Evolutionary conservation across 2,329 filamentous ascomycete genomes (phyloP).

Genomic region (Sporothrix euskadiensis): DNA sequence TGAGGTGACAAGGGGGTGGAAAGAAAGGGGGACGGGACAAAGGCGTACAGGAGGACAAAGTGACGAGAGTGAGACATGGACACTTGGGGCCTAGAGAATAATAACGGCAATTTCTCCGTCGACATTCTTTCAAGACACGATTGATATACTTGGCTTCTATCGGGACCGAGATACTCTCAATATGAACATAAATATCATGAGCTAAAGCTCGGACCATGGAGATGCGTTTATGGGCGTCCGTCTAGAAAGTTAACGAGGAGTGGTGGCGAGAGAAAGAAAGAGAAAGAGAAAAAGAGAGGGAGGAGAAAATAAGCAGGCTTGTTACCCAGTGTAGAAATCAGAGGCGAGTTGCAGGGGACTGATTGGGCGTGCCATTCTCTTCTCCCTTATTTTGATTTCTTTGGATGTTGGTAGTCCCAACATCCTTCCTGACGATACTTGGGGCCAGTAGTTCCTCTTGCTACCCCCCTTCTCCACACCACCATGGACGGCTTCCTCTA

Average conservation of each 20-base stretch:
- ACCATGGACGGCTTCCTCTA: constrained; percentile 12
- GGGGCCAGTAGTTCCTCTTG: background rate
- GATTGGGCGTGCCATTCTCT: background rate
- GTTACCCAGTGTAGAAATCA: constrained; percentile 28
- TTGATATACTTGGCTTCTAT: background rate
- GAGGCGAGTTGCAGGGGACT: constrained; percentile 28
- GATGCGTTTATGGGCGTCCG: background rate
- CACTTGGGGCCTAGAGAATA: background rate
- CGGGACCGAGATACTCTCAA: background rate
- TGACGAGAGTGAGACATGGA: background rate
- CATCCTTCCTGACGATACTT: background rate
- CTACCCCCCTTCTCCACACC: constrained; percentile 13
- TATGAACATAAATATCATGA: background rate
- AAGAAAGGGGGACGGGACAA: background rate
- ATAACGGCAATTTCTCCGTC: constrained; percentile 15
- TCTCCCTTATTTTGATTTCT: background rate
- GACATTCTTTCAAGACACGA: no score
- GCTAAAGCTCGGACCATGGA: background rate
- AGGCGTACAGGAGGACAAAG: background rate
- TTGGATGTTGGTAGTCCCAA: background rate
- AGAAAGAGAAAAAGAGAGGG: background rate
- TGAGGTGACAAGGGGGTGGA: background rate
- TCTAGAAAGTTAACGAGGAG: background rate
- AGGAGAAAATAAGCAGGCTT: background rate
- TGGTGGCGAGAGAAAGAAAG: background rate